phyloP scores from a whole-genome alignment of 1,284 basidiomycete genomes.

The Papiliotrema laurentii region DNA sequence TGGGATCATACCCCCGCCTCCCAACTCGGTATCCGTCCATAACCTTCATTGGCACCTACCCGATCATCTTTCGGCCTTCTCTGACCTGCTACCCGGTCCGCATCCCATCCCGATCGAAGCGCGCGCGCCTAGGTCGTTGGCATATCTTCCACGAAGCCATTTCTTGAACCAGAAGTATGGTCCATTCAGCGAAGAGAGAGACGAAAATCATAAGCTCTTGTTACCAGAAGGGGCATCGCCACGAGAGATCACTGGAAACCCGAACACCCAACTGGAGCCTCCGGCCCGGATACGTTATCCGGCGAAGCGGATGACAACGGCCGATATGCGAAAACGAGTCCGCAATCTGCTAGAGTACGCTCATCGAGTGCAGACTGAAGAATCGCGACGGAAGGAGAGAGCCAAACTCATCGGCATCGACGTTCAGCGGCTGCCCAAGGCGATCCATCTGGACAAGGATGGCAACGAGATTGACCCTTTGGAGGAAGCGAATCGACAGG shows the following conservation, averaged over 20 bases:
- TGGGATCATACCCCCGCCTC: conserved; percentile 26
- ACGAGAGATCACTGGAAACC: conserved; percentile 28
- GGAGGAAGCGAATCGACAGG: conserved; percentile 3
- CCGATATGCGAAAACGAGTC: conserved; percentile 95
- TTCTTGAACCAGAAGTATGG: conserved; percentile 36
- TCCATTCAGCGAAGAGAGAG: conserved; percentile 33
- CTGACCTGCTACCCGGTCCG: conserved; percentile 73
- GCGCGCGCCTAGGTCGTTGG: conserved; percentile 43
- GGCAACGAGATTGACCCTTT: conserved; percentile 6
- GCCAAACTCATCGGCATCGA: conserved; percentile 58
- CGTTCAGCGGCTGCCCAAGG: not conserved
- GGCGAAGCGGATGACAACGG: conserved; percentile 84
- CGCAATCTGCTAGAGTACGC: conserved; percentile 86
- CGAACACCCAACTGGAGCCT: conserved; percentile 59
- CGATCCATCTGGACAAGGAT: conserved; percentile 3
- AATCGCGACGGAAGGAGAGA: conserved; percentile 65
- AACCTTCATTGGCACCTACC: conserved; percentile 75
- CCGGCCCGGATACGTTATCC: conserved; percentile 94
- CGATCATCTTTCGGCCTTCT: conserved; percentile 86
- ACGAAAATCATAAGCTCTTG: conserved; percentile 27
- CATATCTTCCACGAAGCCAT: conserved; percentile 34
- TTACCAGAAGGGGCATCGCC: conserved; percentile 25
- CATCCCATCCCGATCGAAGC: conserved; percentile 72
- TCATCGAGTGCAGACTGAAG: conserved; percentile 59
- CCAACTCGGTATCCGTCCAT: conserved; percentile 28